These are phyloP conservation scores for Phytopythium litorale DNA, from an alignment of 352 stramenopile species.

Conservation along the genomic window DNA sequence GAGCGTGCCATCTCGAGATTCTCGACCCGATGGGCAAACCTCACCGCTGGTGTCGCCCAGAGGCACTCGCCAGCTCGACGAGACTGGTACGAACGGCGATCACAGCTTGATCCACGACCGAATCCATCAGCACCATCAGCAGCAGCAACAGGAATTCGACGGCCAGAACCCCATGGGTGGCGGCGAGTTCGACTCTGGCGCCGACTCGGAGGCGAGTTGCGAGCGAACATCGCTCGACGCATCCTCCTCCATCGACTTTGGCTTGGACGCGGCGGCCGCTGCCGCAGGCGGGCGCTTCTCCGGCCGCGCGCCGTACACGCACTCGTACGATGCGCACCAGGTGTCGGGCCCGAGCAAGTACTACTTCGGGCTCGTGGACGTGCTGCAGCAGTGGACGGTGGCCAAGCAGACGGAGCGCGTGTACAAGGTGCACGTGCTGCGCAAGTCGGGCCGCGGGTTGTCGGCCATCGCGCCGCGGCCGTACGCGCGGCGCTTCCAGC, in stretches of 20 bases:
- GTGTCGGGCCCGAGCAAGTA: conserved; percentile 85
- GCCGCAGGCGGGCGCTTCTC: not conserved
- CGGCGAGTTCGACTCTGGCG: conserved; percentile 2
- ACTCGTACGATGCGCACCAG: conserved; percentile 69
- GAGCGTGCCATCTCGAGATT: not conserved
- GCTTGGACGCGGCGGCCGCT: not conserved
- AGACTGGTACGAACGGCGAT: not conserved
- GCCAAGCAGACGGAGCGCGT: conserved; percentile 71
- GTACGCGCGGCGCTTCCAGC: conserved; percentile 77
- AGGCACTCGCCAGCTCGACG: not conserved
- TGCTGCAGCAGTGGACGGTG: conserved; percentile 86
- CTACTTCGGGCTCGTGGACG: conserved; percentile 89
- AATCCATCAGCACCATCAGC: not conserved
- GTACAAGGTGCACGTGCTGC: conserved; percentile 83
- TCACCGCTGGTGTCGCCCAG: not conserved
- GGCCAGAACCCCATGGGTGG: not conserved
- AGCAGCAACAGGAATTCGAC: not conserved
- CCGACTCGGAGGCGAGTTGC: conserved; percentile 6
- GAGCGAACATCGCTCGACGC: conserved; percentile 5
- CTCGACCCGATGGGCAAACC: not conserved
- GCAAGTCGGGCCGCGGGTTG: conserved; percentile 63
- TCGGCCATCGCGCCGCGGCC: conserved; percentile 67
- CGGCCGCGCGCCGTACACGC: conserved; percentile 24
- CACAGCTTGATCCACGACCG: conserved; percentile 1
- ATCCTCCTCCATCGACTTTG: not conserved